phyloP scores from a whole-genome alignment of 2,329 filamentous ascomycete genomes.

The Immersiporthe knoxdaviesiana region DNA sequence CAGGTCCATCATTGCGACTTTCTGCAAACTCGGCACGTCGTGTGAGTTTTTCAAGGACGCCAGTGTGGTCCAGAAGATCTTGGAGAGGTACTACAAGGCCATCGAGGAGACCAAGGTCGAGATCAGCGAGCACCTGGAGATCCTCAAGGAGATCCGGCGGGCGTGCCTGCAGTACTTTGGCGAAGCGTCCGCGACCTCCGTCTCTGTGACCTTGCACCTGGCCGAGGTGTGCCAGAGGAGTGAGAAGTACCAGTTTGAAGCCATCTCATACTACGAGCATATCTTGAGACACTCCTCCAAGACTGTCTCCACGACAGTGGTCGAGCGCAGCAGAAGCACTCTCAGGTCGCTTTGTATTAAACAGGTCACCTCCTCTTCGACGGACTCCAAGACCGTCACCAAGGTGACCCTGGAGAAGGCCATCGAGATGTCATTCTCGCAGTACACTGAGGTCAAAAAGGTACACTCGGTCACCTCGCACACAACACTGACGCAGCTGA shows the following conservation, averaged over 20 bases:
- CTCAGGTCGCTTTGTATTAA: slow-evolving; percentile 9
- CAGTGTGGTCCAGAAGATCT: not conserved
- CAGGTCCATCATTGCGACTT: slow-evolving; percentile 10
- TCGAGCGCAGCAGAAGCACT: slow-evolving; percentile 6
- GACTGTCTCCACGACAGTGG: slow-evolving; percentile 3
- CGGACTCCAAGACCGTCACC: slow-evolving; percentile 1
- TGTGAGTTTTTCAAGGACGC: not conserved
- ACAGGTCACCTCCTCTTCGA: not conserved
- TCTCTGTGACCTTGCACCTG: slow-evolving; percentile 7
- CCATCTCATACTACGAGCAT: slow-evolving; percentile 9
- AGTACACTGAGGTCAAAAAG: slow-evolving; percentile 4
- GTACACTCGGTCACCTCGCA: slow-evolving; percentile 5
- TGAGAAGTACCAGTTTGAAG: slow-evolving; percentile 14
- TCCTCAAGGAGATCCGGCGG: slow-evolving; percentile 11
- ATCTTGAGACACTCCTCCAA: slow-evolving; percentile 8
- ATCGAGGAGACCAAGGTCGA: slow-evolving; percentile 13
- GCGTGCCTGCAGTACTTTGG: slow-evolving; percentile 10
- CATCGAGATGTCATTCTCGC: slow-evolving; percentile 6
- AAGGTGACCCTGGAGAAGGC: slow-evolving; percentile 7
- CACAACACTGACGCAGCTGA: slow-evolving; percentile 6
- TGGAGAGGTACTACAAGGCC: slow-evolving; percentile 8
- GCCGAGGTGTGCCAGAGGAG: slow-evolving; percentile 10
- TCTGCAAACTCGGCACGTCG: slow-evolving; percentile 6
- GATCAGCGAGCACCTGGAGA: slow-evolving; percentile 2
- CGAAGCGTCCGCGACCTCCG: not conserved